Evolutionary conservation across 2,329 filamentous ascomycete genomes (phyloP).

Genomic region (Penicillium sp.): DNA sequence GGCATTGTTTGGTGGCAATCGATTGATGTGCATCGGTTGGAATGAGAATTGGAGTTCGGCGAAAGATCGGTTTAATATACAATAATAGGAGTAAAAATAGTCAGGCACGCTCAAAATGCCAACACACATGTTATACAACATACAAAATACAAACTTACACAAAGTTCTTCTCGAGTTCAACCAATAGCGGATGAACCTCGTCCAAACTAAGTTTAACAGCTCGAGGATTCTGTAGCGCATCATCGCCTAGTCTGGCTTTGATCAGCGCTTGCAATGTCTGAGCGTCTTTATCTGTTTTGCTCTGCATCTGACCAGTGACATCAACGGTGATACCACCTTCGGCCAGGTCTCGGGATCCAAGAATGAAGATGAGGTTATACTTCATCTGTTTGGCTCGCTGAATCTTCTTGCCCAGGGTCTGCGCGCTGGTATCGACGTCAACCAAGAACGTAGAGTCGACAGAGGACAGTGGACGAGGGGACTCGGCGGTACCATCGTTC

Average conservation of each 20-base stretch:
- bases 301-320: constrained; percentile 44
- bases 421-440: constrained; percentile 66
- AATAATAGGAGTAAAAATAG: constrained; percentile 1
- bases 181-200: constrained; percentile 39
- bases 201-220: constrained; percentile 39
- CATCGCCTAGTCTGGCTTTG: constrained; percentile 25
- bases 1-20: neutral
- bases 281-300: constrained; percentile 36
- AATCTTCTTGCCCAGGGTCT: constrained; percentile 67
- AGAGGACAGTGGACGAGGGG: constrained; percentile 45
- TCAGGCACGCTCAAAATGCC: constrained; percentile 10
- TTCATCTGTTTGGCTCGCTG: constrained; percentile 68
- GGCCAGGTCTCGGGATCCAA: constrained; percentile 67
- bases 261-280: constrained; percentile 31
- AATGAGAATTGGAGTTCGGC: neutral
- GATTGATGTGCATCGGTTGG: neutral
- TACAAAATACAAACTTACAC: constrained; percentile 26
- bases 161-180: constrained; percentile 40
- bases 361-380: constrained; percentile 71
- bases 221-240: constrained; percentile 35
- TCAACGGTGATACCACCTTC: constrained; percentile 54
- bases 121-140: neutral
- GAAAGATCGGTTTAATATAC: constrained; percentile 7
- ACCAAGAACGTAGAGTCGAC: constrained; percentile 64
- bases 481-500: constrained; percentile 22